Percentiles rank a stretch among this genome's conserved stretches.
These are phyloP conservation scores for Krasilnikovozyma curviuscula DNA, from an alignment of 768 basidiomycete species.

Conservation along the genomic window DNA sequence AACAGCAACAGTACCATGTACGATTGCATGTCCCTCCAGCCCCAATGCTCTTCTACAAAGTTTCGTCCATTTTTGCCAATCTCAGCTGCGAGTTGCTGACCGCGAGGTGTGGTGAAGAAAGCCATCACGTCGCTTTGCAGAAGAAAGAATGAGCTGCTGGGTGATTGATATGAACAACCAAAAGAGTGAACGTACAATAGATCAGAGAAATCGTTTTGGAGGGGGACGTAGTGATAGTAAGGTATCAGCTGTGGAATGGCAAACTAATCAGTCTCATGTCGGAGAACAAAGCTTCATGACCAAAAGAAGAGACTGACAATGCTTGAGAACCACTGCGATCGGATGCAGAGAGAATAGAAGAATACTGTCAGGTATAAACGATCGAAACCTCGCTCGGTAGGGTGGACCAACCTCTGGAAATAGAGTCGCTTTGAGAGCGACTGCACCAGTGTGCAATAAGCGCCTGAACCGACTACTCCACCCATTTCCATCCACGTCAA, in stretches of 20 bases:
- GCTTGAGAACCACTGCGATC: conserved; percentile 8
- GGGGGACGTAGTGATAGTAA: conserved; percentile 9
- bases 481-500: conserved; percentile 10
- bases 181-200: neutral
- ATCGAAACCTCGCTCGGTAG: neutral
- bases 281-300: neutral
- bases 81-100: neutral
- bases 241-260: neutral
- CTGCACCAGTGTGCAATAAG: neutral
- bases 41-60: conserved; percentile 8
- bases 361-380: neutral
- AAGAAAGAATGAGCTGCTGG: conserved; percentile 1
- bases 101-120: conserved; percentile 3
- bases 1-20: conserved; percentile 2
- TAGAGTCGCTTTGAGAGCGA: conserved; percentile 4
- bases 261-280: neutral
- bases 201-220: neutral
- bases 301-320: neutral
- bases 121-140: conserved; percentile 6
- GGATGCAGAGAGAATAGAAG: neutral
- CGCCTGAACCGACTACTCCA: conserved; percentile 7
- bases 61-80: conserved; percentile 6
- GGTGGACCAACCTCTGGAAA: conserved; percentile 3
- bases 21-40: conserved; percentile 9
- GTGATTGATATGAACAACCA: neutral